phyloP scores from a whole-genome alignment of 139 green algal species.

The Deuterostichococcus epilithicus region DNA sequence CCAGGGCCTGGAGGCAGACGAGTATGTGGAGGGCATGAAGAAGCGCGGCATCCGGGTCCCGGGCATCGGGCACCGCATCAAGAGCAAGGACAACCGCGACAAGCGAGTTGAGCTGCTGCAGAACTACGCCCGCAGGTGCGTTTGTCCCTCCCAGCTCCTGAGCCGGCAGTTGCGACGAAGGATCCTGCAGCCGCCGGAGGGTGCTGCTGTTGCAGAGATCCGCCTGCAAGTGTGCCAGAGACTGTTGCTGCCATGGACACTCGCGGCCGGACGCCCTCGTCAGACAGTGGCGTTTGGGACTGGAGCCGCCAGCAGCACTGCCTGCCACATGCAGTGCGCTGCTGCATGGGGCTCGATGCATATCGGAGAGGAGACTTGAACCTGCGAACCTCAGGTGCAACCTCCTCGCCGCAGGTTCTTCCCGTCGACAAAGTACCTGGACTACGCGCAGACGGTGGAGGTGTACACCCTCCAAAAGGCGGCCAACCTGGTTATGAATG shows the following conservation, averaged over 20 bases:
- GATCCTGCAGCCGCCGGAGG: too few species aligned
- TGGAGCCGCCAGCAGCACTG: too few species aligned
- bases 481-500: conserved; percentile 79
- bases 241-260: too few species aligned
- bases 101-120: conserved; percentile 92
- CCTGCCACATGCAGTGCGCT: too few species aligned
- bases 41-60: conserved; percentile 71
- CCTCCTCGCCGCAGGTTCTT: conserved; percentile 62
- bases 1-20: conserved; percentile 40
- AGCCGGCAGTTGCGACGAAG: too few species aligned
- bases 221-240: too few species aligned
- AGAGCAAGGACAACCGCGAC: conserved; percentile 93
- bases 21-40: conserved; percentile 90
- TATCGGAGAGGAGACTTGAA: too few species aligned
- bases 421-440: conserved; percentile 80
- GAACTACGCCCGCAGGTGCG: conserved; percentile 52
- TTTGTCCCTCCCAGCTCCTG: not conserved
- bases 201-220: too few species aligned
- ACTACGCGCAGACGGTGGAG: conserved; percentile 88
- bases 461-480: conserved; percentile 89
- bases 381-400: too few species aligned
- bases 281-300: too few species aligned
- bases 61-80: conserved; percentile 94
- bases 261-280: too few species aligned
- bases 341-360: too few species aligned